Conservation (phyloP, 352 stramenopile species). For the Plasmopara muralis region DNA sequence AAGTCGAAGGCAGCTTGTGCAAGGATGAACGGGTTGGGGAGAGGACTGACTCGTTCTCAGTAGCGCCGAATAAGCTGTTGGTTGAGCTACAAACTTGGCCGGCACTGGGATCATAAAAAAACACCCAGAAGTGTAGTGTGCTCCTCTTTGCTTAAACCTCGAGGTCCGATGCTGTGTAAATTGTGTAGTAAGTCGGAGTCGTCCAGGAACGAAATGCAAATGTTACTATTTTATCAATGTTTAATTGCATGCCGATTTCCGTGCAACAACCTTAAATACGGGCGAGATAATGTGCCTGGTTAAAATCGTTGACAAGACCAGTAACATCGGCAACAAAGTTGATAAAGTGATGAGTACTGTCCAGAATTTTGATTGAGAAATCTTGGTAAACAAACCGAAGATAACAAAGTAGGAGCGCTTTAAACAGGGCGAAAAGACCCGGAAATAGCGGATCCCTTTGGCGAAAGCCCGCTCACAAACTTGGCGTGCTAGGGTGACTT, state of each 20-base stretch:
- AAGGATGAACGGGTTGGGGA: conserved; percentile 5
- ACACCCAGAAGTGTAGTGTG: too few relatives aligned
- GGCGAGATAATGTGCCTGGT: neutral
- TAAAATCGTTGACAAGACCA: neutral
- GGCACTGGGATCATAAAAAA: too few relatives aligned
- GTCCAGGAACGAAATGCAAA: neutral
- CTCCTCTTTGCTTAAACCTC: too few relatives aligned
- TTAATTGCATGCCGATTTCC: neutral
- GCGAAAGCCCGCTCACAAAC: neutral
- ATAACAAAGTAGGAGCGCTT: neutral
- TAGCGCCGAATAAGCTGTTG: conserved; percentile 4
- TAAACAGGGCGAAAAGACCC: neutral
- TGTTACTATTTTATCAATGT: neutral
- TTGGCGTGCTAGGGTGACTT: too few relatives aligned
- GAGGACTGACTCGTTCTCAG: neutral
- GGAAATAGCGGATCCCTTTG: neutral
- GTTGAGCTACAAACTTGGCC: too few relatives aligned
- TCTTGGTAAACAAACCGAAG: neutral
- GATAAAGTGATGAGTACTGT: neutral
- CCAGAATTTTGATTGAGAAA: neutral
- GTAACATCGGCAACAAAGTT: neutral
- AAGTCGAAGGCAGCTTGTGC: neutral
- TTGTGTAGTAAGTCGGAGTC: too few relatives aligned
- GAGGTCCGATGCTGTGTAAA: too few relatives aligned
- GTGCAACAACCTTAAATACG: neutral